A percentile compares a stretch with the other conserved stretches of the same genome.
Conservation (phyloP, 768 basidiomycete genomes). For the Sistotremastrum suecicum region DNA sequence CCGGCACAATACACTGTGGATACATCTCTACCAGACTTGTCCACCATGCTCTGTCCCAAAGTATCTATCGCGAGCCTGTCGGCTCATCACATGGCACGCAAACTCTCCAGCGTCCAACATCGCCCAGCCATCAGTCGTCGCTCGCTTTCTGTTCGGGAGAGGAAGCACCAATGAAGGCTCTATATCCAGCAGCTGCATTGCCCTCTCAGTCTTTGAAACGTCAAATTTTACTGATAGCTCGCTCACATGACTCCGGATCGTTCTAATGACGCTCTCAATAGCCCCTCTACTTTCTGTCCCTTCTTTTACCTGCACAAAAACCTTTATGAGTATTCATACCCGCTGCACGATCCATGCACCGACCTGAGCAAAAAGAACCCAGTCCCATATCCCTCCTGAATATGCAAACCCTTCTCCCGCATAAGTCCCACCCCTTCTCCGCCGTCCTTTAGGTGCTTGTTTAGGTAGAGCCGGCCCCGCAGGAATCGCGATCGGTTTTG, state of each 20-base stretch:
- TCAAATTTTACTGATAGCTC: no score
- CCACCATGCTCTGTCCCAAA: constrained; percentile 25
- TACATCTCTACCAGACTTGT: constrained; percentile 8
- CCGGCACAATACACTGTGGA: no score
- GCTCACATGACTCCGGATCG: constrained; percentile 58
- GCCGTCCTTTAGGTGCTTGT: constrained; percentile 41
- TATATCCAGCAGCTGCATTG: constrained; percentile 36
- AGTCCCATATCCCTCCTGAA: constrained; percentile 54
- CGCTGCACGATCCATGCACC: constrained; percentile 2
- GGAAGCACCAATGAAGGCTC: constrained; percentile 48
- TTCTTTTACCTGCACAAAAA: constrained; percentile 51
- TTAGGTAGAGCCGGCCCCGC: constrained; percentile 49
- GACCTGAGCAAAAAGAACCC: constrained; percentile 66
- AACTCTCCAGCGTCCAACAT: constrained; percentile 74
- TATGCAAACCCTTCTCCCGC: constrained; percentile 44
- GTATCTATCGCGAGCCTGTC: constrained; percentile 50
- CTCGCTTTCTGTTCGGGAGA: constrained; percentile 40
- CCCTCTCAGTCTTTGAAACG: no score
- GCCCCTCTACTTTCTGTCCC: constrained; percentile 70
- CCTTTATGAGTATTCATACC: background rate
- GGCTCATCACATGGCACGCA: constrained; percentile 66
- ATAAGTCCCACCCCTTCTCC: constrained; percentile 55
- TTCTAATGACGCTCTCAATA: constrained; percentile 58
- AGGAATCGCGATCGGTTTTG: constrained; percentile 32
- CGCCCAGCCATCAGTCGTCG: constrained; percentile 61